Evolutionary conservation across 2,329 filamentous ascomycete genomes (phyloP).

Genomic region (Emericellopsis cladophorae): DNA sequence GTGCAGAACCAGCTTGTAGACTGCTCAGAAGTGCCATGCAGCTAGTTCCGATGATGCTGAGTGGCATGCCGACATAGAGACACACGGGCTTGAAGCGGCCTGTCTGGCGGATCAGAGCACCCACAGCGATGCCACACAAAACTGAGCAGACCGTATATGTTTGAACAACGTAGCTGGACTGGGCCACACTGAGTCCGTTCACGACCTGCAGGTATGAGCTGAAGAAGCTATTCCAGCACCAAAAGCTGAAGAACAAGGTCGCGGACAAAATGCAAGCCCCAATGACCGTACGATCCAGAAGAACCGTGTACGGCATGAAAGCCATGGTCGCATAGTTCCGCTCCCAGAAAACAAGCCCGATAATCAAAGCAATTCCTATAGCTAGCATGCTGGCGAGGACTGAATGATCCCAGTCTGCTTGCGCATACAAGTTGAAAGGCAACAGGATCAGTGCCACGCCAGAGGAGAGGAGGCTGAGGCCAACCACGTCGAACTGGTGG

Average conservation of each 20-base stretch:
- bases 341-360: conserved; percentile 25
- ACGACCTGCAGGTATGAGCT: conserved; percentile 25
- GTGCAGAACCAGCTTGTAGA: conserved; percentile 33
- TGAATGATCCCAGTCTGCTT: conserved; percentile 30
- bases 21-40: conserved; percentile 49
- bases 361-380: conserved; percentile 33
- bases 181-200: conserved; percentile 18
- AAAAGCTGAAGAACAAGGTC: conserved; percentile 21
- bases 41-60: conserved; percentile 42
- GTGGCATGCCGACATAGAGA: conserved; percentile 32
- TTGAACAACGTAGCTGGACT: conserved; percentile 23
- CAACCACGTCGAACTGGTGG: conserved; percentile 50
- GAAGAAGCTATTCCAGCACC: conserved; percentile 26
- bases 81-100: conserved; percentile 36
- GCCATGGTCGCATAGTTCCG: conserved; percentile 23
- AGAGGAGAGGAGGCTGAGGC: conserved; percentile 45
- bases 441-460: conserved; percentile 57
- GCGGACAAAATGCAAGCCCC: conserved; percentile 21
- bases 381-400: conserved; percentile 42
- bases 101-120: conserved; percentile 24
- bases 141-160: conserved; percentile 24
- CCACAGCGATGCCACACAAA: conserved; percentile 17
- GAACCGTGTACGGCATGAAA: conserved; percentile 21
- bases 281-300: conserved; percentile 24
- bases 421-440: conserved; percentile 46